Conservation (phyloP, 129 eudicot genomes). For the Heracleum sosnowskyi region DNA sequence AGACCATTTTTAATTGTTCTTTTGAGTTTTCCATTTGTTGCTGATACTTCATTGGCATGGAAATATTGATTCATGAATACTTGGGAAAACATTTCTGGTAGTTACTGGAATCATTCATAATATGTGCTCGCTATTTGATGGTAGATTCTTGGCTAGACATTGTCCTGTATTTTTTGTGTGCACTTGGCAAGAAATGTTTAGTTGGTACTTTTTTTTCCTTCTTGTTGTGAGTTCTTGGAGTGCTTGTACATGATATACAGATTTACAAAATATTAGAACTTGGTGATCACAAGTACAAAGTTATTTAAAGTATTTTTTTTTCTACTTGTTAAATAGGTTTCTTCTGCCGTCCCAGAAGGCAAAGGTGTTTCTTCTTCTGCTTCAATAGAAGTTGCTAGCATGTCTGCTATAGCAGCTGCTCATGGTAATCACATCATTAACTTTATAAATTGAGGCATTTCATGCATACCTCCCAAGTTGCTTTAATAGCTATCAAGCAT, state of each 20-base stretch:
- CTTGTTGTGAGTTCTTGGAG: background rate
- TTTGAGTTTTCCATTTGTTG: background rate
- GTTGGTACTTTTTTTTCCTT: background rate
- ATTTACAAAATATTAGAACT: background rate
- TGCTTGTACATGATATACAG: background rate
- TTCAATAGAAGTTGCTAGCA: conserved; percentile 91
- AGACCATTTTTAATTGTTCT: background rate
- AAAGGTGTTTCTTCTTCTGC: conserved; percentile 99
- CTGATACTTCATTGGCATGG: background rate
- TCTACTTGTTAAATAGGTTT: conserved; percentile 39
- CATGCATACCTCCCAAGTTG: background rate
- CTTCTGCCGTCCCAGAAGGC: conserved; percentile 97
- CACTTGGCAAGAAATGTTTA: background rate
- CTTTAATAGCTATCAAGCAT: background rate
- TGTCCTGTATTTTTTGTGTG: background rate
- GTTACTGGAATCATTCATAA: background rate
- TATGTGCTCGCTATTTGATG: background rate
- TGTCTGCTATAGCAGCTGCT: conserved; percentile 96
- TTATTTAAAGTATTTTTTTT: background rate
- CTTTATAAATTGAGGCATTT: background rate
- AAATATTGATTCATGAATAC: background rate
- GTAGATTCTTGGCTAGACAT: background rate
- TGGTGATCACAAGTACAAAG: background rate
- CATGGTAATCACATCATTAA: conserved; percentile 39
- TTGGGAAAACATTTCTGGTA: background rate